Base-by-base conservation (phyloP, 352 stramenopile species). In the Stephanocyclus meneghinianus region DNA sequence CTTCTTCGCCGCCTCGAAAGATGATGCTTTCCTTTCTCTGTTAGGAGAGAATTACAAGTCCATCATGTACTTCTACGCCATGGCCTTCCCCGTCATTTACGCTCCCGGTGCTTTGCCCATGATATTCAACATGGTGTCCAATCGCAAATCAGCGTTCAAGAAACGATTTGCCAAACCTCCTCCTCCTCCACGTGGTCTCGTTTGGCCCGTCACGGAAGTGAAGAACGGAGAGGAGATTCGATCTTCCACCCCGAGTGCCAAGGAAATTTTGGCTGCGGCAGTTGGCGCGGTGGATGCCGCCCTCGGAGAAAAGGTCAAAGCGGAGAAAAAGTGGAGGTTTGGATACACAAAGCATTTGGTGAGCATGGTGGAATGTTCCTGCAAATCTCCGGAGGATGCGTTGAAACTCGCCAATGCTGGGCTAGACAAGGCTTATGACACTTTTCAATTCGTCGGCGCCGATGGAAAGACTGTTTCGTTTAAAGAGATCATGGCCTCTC, bases 91-190 rank as follows among this genome's bases (percentile, higher is more conserved):
- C 9, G 53, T 86, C 16, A 76, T 95, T 16, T 96, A 96, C 74
- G 76, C 91, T 42, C 91, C 93, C 18, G 88, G 88, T 51, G 85
- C 76, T 4, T 89, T 91, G 30, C 92, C 88, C 51, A 95, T 96
- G 93, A 94, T 95, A 71, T 74, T 94, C 56, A 95, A 96, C 83
- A 96, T 96, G 93, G 87, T 79, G 37, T 80, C 72, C 9, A 96
- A 95, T 74, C 76, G 92, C n/a, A 93, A 93, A 63, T 87, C 56
- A 21, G 89, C 90, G 6, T 94, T 95, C 72, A 93, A 92, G 73
- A 96, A 95, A 78, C 73, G 90, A 67, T 94, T 94, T 78, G 84
- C 87, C 50, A 92, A 81, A 74, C 83, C 83, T 44, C 83, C 87
- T 32, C 87, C 87, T 50, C 88, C 90, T 47, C 80, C 87, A 2